phyloP scores from a whole-genome alignment of 441 rosid species.

The Euphorbia corollata region DNA sequence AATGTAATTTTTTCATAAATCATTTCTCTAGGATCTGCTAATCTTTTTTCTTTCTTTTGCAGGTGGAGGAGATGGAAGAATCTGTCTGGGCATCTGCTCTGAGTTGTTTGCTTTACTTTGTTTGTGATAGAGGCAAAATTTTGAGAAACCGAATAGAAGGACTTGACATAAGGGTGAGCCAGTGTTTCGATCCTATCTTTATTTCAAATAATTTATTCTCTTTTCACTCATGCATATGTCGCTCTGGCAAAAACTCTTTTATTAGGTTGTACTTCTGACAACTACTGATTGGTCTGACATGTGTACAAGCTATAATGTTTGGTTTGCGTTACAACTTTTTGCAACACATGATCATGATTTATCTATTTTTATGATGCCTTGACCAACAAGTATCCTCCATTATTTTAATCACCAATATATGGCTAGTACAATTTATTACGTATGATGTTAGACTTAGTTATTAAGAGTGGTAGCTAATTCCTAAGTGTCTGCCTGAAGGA shows the following conservation, averaged over 20 bases:
- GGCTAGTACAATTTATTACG: neutral
- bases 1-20: too few relatives aligned
- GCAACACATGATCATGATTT: neutral
- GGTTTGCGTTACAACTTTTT: neutral
- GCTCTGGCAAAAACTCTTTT: neutral
- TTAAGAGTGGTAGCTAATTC: neutral
- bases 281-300: neutral
- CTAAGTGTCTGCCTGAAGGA: neutral
- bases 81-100: slow-evolving; percentile 95
- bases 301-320: neutral
- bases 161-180: slow-evolving; percentile 93
- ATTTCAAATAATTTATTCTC: neutral
- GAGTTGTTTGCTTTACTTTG: slow-evolving; percentile 94
- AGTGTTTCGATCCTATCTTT: slow-evolving; percentile 16
- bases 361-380: neutral
- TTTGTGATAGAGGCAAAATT: slow-evolving; percentile 87
- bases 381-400: neutral
- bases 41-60: slow-evolving; percentile 18
- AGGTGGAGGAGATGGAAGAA: slow-evolving; percentile 87
- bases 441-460: neutral
- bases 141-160: slow-evolving; percentile 70
- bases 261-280: neutral
- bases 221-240: neutral
- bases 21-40: slow-evolving; percentile 20
- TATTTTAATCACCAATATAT: neutral